These are phyloP conservation scores for Ogataea salicorniae DNA, from an alignment of 805 yeast species.

Conservation along the genomic window DNA sequence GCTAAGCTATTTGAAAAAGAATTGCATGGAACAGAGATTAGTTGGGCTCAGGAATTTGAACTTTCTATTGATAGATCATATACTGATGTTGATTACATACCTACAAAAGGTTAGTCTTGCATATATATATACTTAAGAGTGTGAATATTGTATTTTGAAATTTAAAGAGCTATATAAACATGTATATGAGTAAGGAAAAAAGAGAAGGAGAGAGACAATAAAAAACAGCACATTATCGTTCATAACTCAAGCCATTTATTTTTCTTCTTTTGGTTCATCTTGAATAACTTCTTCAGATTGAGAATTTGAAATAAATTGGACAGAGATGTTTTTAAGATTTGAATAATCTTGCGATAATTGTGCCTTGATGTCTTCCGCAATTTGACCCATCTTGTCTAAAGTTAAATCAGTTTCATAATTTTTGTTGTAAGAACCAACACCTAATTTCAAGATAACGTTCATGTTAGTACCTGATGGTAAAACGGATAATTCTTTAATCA, in stretches of 20 bases:
- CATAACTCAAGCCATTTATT: not conserved
- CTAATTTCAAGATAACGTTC: slow-evolving; percentile 32
- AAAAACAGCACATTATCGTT: not conserved
- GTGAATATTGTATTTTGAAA: not conserved
- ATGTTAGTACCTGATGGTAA: slow-evolving; percentile 53
- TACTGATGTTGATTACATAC: not conserved
- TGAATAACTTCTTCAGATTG: slow-evolving; percentile 6
- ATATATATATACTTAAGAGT: not conserved
- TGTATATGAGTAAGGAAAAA: not conserved
- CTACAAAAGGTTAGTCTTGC: not conserved
- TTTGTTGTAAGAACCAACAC: slow-evolving; percentile 27
- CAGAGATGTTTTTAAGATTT: slow-evolving; percentile 30
- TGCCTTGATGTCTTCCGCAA: slow-evolving; percentile 21
- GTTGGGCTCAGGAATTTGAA: slow-evolving; percentile 49
- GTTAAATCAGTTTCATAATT: slow-evolving; percentile 26
- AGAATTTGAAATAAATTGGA: slow-evolving; percentile 27
- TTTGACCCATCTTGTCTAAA: slow-evolving; percentile 29
- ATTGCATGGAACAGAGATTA: slow-evolving; percentile 46
- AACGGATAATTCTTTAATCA: slow-evolving; percentile 38
- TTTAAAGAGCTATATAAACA: not conserved
- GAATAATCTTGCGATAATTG: slow-evolving; percentile 32
- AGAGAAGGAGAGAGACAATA: not conserved
- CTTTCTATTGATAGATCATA: slow-evolving; percentile 5
- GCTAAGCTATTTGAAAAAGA: slow-evolving; percentile 35
- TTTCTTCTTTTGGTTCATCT: slow-evolving; percentile 5